Conservation (phyloP, 2,329 filamentous ascomycete species). For the Dryadomyces quercus-mongolicae region DNA sequence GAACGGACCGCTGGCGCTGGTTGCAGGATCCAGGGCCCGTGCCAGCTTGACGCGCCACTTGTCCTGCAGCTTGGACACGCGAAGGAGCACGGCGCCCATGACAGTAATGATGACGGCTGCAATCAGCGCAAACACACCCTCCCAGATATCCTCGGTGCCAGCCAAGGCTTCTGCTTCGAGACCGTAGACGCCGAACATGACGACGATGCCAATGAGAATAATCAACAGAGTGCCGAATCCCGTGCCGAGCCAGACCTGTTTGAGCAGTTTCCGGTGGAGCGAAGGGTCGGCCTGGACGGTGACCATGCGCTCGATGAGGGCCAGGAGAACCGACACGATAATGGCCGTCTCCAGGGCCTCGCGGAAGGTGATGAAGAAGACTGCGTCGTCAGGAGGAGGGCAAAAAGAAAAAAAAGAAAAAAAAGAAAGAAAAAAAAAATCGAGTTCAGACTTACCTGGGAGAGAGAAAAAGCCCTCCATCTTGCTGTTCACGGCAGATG, state of each 20-base stretch:
- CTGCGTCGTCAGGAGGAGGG: conserved; percentile 26
- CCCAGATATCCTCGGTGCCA: conserved; percentile 56
- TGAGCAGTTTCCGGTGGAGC: conserved; percentile 54
- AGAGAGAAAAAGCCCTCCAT: not conserved
- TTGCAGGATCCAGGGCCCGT: conserved; percentile 40
- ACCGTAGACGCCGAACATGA: conserved; percentile 65
- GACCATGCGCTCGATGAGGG: conserved; percentile 74
- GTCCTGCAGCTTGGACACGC: conserved; percentile 62
- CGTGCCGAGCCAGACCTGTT: conserved; percentile 60
- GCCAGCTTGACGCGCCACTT: conserved; percentile 69
- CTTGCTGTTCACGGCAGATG: not conserved
- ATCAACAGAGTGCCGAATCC: conserved; percentile 50
- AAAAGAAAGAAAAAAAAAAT: not conserved
- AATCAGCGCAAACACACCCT: conserved; percentile 56
- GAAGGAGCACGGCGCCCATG: conserved; percentile 62
- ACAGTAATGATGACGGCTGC: conserved; percentile 60
- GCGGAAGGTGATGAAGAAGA: conserved; percentile 85
- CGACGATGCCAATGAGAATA: conserved; percentile 49
- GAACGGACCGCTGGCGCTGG: conserved; percentile 23
- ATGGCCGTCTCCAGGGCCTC: conserved; percentile 75
- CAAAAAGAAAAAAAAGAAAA: not conserved
- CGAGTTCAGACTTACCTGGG: not conserved
- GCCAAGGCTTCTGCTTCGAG: conserved; percentile 51
- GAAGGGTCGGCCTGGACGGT: conserved; percentile 46
- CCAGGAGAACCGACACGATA: conserved; percentile 71